phyloP scores from a whole-genome alignment of 106 monocot genomes.

The Platanthera zijinensis region DNA sequence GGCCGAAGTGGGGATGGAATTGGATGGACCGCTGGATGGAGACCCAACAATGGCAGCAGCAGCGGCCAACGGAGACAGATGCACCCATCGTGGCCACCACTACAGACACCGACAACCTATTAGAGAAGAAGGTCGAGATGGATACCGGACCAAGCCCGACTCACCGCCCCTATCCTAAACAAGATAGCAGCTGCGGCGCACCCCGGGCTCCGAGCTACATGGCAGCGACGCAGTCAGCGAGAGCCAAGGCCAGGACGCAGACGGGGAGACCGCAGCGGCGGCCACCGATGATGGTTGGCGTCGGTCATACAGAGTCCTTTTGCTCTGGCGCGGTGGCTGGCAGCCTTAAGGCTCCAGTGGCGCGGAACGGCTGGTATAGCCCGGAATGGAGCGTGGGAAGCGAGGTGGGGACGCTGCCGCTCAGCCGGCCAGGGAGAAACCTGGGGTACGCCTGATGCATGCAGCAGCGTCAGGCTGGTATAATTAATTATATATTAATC shows the following conservation, averaged over 20 bases:
- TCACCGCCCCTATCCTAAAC: neutral
- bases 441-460: too few relatives aligned
- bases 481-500: too few relatives aligned
- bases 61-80: neutral
- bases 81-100: constrained; percentile 12
- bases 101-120: constrained; percentile 21
- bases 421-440: too few relatives aligned
- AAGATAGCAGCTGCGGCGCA: constrained; percentile 3
- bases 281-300: constrained; percentile 1
- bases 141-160: constrained; percentile 20
- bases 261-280: neutral
- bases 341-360: neutral
- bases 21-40: constrained; percentile 81
- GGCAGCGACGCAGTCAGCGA: constrained; percentile 58
- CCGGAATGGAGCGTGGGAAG: too few relatives aligned
- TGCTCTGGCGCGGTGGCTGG: neutral
- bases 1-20: constrained; percentile 45
- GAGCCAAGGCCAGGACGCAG: constrained; percentile 33
- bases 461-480: too few relatives aligned
- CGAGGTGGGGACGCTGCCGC: too few relatives aligned
- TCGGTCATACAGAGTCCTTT: constrained; percentile 5
- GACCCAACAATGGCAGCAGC: constrained; percentile 28
- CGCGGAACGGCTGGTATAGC: neutral
- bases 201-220: constrained; percentile 48
- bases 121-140: constrained; percentile 62